These are phyloP conservation scores for Filobasidium wieringae DNA, from an alignment of 768 basidiomycete species.

Conservation along the genomic window DNA sequence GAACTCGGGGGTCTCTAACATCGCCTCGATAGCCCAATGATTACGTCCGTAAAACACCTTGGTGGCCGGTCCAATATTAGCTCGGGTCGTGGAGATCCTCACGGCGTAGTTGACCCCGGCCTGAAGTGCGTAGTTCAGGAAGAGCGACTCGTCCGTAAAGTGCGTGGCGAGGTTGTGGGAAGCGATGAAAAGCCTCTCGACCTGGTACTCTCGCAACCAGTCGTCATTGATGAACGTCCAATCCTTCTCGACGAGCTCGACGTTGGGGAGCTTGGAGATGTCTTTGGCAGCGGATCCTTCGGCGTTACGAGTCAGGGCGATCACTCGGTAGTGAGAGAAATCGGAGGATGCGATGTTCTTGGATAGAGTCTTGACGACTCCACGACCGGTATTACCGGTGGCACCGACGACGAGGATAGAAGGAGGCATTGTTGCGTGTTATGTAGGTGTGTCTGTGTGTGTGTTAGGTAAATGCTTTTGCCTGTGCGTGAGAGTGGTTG, in stretches of 20 bases:
- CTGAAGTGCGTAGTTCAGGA: slow-evolving; percentile 13
- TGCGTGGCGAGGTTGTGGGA: slow-evolving; percentile 10
- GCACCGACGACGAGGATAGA: slow-evolving; percentile 20
- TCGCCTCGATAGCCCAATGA: slow-evolving; percentile 19
- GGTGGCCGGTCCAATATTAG: slow-evolving; percentile 6
- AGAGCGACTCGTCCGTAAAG: slow-evolving; percentile 18
- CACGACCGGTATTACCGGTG: slow-evolving; percentile 18
- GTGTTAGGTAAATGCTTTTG: too few relatives aligned
- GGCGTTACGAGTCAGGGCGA: slow-evolving; percentile 15
- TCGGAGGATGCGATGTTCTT: neutral
- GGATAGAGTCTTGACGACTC: slow-evolving; percentile 12
- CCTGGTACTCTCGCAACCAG: slow-evolving; percentile 14
- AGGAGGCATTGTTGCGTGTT: neutral
- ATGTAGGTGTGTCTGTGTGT: too few relatives aligned
- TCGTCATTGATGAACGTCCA: slow-evolving; percentile 10
- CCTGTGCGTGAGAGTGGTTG: too few relatives aligned
- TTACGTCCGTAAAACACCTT: slow-evolving; percentile 12
- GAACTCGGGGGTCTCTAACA: slow-evolving; percentile 13
- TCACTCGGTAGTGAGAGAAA: slow-evolving; percentile 6
- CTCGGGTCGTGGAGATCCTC: slow-evolving; percentile 12
- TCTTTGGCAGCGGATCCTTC: neutral
- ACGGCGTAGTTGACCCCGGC: slow-evolving; percentile 17
- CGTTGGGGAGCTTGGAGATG: slow-evolving; percentile 7
- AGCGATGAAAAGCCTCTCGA: slow-evolving; percentile 17
- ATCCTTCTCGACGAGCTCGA: slow-evolving; percentile 10